Evolutionary conservation across 192 early-diverging fungal genomes (phyloP).

Genomic region (Entomortierella chlamydospora): DNA sequence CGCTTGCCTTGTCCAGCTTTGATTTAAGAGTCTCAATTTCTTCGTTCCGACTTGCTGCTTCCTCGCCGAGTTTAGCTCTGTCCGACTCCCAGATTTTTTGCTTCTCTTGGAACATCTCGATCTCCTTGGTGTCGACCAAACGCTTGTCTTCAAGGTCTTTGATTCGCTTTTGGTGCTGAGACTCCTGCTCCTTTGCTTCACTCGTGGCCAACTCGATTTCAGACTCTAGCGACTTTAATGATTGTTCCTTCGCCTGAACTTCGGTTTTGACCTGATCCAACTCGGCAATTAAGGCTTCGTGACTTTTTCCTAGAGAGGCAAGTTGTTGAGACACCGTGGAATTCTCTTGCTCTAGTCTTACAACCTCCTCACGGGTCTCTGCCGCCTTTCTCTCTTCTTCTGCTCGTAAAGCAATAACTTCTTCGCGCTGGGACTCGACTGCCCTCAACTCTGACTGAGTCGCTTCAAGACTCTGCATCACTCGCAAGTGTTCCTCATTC

Average conservation of each 20-base stretch:
- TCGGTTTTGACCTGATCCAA: constrained; percentile 8
- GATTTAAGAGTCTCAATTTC: constrained; percentile 13
- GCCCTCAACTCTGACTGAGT: constrained; percentile 31
- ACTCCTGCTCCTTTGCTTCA: constrained; percentile 14
- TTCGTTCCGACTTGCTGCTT: background rate
- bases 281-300: constrained; percentile 4
- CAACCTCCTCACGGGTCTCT: constrained; percentile 1
- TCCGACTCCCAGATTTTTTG: constrained; percentile 30
- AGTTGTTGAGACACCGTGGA: background rate
- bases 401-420: constrained; percentile 13
- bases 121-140: constrained; percentile 5
- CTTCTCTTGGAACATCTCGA: constrained; percentile 12
- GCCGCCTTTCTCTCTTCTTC: constrained; percentile 12
- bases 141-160: constrained; percentile 24
- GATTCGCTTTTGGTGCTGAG: constrained; percentile 16
- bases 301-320: background rate
- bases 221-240: constrained; percentile 13
- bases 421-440: constrained; percentile 25
- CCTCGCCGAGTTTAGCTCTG: constrained; percentile 6
- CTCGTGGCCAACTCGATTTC: constrained; percentile 12
- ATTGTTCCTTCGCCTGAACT: constrained; percentile 4
- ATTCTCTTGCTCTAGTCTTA: constrained; percentile 23
- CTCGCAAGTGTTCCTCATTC: background rate
- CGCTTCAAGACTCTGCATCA: constrained; percentile 20
- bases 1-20: background rate